Conservation (phyloP, 805 yeast genomes). For the Cyberlindnera petersonii region DNA sequence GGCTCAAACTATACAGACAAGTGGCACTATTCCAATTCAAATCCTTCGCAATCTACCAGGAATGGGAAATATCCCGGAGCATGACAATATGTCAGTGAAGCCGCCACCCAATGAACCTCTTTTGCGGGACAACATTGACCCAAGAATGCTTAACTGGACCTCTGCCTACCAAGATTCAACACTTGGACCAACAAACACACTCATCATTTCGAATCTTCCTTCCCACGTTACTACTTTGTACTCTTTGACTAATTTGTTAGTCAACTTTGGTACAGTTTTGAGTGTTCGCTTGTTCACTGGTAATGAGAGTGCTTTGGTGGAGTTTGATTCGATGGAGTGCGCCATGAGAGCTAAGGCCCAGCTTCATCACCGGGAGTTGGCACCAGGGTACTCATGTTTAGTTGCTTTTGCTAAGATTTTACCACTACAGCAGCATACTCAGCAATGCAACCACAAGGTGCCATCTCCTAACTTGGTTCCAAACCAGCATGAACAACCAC, state of each 20-base stretch:
- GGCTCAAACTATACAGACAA: constrained; percentile 38
- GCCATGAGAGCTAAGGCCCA: constrained; percentile 78
- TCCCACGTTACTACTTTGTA: constrained; percentile 44
- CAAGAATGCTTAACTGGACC: constrained; percentile 55
- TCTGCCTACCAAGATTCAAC: constrained; percentile 68
- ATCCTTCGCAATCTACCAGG: constrained; percentile 21
- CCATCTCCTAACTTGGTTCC: constrained; percentile 16
- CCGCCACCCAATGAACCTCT: constrained; percentile 25
- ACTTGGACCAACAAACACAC: constrained; percentile 70
- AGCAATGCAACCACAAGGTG: constrained; percentile 3
- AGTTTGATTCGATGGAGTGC: constrained; percentile 64
- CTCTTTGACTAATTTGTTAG: constrained; percentile 56
- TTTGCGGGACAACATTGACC: constrained; percentile 56
- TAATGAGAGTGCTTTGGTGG: constrained; percentile 56
- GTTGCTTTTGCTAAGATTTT: constrained; percentile 81
- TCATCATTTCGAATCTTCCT: constrained; percentile 81
- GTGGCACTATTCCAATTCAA: constrained; percentile 27
- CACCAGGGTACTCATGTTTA: constrained; percentile 70
- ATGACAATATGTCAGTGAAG: constrained; percentile 2
- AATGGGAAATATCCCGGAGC: constrained; percentile 14
- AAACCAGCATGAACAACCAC: constrained; percentile 8
- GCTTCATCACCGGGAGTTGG: constrained; percentile 77
- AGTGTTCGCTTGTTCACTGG: constrained; percentile 58
- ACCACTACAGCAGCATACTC: constrained; percentile 30
- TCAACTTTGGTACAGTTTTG: constrained; percentile 57